These are phyloP conservation scores for Hebeloma cylindrosporum DNA, from an alignment of 768 basidiomycete genomes.

Conservation along the genomic window DNA sequence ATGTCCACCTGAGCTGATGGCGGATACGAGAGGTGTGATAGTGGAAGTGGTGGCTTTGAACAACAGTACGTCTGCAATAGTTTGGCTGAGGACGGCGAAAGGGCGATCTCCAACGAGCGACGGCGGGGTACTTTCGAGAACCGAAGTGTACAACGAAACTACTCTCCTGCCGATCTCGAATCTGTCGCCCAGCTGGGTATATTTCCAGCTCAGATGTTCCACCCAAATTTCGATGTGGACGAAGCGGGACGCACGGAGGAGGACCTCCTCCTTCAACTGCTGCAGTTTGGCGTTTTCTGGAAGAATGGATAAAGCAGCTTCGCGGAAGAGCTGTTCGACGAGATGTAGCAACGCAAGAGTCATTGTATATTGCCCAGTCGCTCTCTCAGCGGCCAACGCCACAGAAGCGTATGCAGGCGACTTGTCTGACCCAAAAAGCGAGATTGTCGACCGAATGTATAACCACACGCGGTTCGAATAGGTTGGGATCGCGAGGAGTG, in stretches of 20 bases:
- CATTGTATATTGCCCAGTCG: conserved; percentile 77
- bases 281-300: conserved; percentile 60
- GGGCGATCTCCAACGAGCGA: conserved; percentile 53
- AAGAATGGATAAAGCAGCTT: conserved; percentile 61
- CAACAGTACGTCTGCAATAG: conserved; percentile 70
- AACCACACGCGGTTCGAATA: conserved; percentile 88
- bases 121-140: conserved; percentile 64
- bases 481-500: conserved; percentile 68
- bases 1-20: conserved; percentile 61
- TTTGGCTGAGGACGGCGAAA: conserved; percentile 58
- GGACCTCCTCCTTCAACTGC: conserved; percentile 81
- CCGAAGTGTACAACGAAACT: conserved; percentile 62
- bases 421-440: conserved; percentile 70
- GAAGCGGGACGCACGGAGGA: conserved; percentile 73
- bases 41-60: conserved; percentile 76
- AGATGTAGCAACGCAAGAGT: conserved; percentile 78
- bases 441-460: conserved; percentile 76
- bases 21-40: conserved; percentile 75
- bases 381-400: conserved; percentile 68
- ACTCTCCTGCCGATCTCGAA: conserved; percentile 79
- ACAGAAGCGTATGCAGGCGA: conserved; percentile 57
- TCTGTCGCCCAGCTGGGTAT: conserved; percentile 73
- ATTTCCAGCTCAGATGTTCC: conserved; percentile 85
- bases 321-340: conserved; percentile 71
- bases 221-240: conserved; percentile 89